Evolutionary conservation across 225 moss, liverwort and hornwort species (phyloP), one percentile per base, ranked within the genome.

Genomic region (Straminergon stramineum): DNA sequence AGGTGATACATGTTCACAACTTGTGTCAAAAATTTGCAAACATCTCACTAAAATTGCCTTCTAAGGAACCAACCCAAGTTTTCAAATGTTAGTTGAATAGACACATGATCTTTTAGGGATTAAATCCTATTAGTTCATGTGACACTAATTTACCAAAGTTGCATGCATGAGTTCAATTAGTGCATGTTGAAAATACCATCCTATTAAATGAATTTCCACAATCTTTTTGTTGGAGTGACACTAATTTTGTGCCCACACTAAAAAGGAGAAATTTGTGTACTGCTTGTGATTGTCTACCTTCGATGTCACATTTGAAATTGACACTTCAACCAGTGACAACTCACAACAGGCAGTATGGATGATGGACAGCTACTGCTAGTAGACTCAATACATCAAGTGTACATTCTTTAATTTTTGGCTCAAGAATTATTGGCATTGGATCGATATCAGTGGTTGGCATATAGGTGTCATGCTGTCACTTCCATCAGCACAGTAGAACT

Each of bases 31-130:
- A 12, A 19, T 48, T 31, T 2, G 0, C 19, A 2, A 51, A 19
- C 11, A 75, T 51, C 19, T 0, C 0, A 31, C 19, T 0, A 31
- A 51, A 48, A 26, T 18, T 18, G 4, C 4, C 30, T 30, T 75
- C 0, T 0, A 30, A 18, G 4, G 2, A 48, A 30, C 45, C 17
- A 45, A 45, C 5, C 1, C 0, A 0, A 28, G 6, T 31, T 31
- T 30, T 75, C 0, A 48, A 48, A 31, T 48, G 11, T 48, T 31
- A 48, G 7, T 31, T 48, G 1, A 31, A 48, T 0, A 1, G 0
- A 18, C 11, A 31, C 2, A 1, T 18, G 11, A 6, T 31, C 10
- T 11, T 48, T 17, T 30, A 30, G 11, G 15, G 11, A 0, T 52
- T 22, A 14, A 79, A 37, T 37, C 24, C 55, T 37, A 24, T 10